phyloP scores from a whole-genome alignment of 371 early-diverging fungal genomes.

The Phascolomyces articulosus region DNA sequence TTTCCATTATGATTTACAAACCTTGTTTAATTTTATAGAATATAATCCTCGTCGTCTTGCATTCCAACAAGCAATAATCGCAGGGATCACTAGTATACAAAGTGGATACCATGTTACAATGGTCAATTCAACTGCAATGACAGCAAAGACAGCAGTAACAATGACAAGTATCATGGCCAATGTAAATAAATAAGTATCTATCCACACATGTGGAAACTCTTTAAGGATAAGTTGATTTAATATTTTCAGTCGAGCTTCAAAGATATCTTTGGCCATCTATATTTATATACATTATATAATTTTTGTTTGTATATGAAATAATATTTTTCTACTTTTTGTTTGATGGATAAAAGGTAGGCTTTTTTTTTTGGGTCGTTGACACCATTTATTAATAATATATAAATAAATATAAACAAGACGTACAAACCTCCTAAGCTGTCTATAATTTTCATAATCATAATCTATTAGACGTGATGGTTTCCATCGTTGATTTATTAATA shows the following conservation, averaged over 20 bases:
- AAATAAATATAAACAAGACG: no score
- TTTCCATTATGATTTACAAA: not conserved
- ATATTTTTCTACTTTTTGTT: no score
- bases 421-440: no score
- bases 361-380: no score
- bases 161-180: constrained; percentile 28
- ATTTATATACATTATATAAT: not conserved
- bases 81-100: constrained; percentile 26
- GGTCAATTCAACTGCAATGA: constrained; percentile 23
- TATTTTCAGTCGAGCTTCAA: constrained; percentile 20
- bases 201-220: constrained; percentile 33
- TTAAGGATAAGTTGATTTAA: constrained; percentile 24
- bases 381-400: no score
- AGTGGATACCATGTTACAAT: constrained; percentile 34
- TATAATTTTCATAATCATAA: no score
- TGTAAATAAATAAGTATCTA: constrained; percentile 34
- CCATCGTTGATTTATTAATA: no score
- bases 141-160: constrained; percentile 30
- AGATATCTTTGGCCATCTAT: constrained; percentile 29
- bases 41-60: constrained; percentile 32
- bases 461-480: no score
- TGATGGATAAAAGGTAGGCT: no score
- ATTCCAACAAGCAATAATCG: constrained; percentile 29
- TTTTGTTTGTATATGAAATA: not conserved
- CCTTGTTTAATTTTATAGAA: constrained; percentile 16